These are phyloP conservation scores for Thalassiosira sp. DNA, from an alignment of 352 stramenopile genomes.

Conservation along the genomic window DNA sequence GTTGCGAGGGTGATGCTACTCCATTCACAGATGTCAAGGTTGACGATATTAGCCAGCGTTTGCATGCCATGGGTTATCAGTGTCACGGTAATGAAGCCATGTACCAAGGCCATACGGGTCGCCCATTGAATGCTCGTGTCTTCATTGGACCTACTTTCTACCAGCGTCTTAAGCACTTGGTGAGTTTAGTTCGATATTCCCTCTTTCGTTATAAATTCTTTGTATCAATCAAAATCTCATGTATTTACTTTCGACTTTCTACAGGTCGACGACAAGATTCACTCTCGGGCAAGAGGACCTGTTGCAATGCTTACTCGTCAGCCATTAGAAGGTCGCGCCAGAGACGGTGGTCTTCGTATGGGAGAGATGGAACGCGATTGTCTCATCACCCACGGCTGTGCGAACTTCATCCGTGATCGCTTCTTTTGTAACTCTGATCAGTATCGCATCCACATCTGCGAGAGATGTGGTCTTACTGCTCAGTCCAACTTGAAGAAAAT, in stretches of 20 bases:
- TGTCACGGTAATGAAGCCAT: constrained; percentile 98
- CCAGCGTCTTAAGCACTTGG: constrained; percentile 99
- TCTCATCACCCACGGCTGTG: constrained; percentile 98
- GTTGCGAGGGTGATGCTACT: constrained; percentile 97
- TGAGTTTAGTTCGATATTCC: constrained; percentile 29
- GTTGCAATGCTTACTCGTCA: constrained; percentile 98
- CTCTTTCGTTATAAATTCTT: neutral
- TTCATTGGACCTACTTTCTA: constrained; percentile 99
- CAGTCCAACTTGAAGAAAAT: constrained; percentile 98
- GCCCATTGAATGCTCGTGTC: constrained; percentile 93
- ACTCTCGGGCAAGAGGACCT: constrained; percentile 91
- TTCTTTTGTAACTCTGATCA: constrained; percentile 99
- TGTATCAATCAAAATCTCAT: constrained; percentile 17
- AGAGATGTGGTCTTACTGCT: constrained; percentile 98
- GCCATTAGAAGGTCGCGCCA: constrained; percentile 97
- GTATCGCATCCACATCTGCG: constrained; percentile 98
- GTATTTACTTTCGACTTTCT: constrained; percentile 46
- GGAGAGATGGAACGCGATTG: constrained; percentile 99
- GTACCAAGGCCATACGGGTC: constrained; percentile 99
- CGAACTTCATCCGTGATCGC: constrained; percentile 99
- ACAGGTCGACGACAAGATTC: constrained; percentile 97
- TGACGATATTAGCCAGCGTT: constrained; percentile 92
- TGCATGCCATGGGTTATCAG: constrained; percentile 95
- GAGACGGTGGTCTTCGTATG: constrained; percentile 98
- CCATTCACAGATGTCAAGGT: constrained; percentile 99